phyloP scores from a whole-genome alignment of 2,329 filamentous ascomycete genomes.

The Trematosphaeria pertusa region DNA sequence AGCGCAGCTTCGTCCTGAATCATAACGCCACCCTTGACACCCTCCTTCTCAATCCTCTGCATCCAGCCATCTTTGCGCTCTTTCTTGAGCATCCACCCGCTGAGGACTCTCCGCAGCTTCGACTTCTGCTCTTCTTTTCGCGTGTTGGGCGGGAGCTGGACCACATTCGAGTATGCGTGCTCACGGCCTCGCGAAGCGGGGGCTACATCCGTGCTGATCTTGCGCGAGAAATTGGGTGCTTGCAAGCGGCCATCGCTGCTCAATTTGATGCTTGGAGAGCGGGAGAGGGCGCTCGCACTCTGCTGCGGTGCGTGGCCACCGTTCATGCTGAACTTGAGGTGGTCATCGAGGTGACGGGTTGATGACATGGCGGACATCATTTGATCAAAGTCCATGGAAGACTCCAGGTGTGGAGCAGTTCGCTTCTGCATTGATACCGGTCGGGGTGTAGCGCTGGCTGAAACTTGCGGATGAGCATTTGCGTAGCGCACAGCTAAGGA shows the following conservation, averaged over 20 bases:
- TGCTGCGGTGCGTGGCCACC: conserved; percentile 24
- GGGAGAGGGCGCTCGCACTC: conserved; percentile 17
- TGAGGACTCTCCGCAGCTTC: conserved; percentile 44
- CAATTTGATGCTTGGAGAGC: conserved; percentile 24
- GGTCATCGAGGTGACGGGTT: conserved; percentile 25
- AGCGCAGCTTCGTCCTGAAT: conserved; percentile 37
- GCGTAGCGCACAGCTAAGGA: conserved; percentile 32
- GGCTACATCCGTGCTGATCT: conserved; percentile 38
- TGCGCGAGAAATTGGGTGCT: conserved; percentile 39
- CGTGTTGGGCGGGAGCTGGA: conserved; percentile 17
- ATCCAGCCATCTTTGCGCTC: conserved; percentile 51
- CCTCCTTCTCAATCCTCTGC: conserved; percentile 50
- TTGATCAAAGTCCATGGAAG: conserved; percentile 23
- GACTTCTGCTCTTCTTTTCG: conserved; percentile 36
- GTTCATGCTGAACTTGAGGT: conserved; percentile 20
- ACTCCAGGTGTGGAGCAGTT: conserved; percentile 1
- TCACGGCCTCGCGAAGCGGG: conserved; percentile 5
- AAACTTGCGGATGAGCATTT: conserved; percentile 21
- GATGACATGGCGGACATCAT: conserved; percentile 37
- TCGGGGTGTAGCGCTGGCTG: conserved; percentile 20
- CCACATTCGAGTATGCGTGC: conserved; percentile 18
- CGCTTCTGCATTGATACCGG: conserved; percentile 14
- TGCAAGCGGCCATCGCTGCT: conserved; percentile 30
- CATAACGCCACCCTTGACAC: conserved; percentile 49
- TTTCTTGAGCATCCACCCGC: conserved; percentile 45